These are phyloP conservation scores for Isoetes engelmannii DNA, from an alignment of 83 land plant genomes.

Conservation along the genomic window DNA sequence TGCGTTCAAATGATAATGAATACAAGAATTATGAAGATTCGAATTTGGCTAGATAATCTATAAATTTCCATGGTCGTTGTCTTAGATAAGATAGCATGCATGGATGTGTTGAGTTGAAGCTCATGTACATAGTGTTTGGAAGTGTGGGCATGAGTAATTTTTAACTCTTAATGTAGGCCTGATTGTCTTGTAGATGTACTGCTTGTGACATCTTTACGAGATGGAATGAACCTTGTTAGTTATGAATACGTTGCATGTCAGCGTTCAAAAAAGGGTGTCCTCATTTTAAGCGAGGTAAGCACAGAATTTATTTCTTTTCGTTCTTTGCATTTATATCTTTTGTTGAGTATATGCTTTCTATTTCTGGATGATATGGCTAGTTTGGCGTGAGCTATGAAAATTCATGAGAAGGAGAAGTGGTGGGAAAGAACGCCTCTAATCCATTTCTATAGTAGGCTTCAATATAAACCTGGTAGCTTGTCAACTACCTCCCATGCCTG, in stretches of 20 bases:
- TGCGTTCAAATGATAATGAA: not conserved
- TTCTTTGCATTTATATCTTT: not conserved
- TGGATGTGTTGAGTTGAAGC: no score
- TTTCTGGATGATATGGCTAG: no score
- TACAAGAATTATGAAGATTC: not conserved
- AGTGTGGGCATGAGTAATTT: not conserved
- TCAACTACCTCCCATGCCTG: no score
- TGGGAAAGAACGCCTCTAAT: no score
- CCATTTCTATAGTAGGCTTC: no score
- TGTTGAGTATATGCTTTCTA: not conserved
- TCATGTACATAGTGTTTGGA: no score
- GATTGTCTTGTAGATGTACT: not conserved
- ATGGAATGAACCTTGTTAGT: conserved; percentile 10
- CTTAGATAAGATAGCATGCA: no score
- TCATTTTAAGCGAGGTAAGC: conserved; percentile 8
- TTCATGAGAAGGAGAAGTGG: no score
- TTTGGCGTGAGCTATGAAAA: no score
- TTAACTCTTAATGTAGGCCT: not conserved
- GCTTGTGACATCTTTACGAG: conserved; percentile 5
- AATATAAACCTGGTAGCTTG: no score
- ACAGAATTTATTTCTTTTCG: not conserved
- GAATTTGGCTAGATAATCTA: no score
- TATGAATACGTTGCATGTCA: conserved; percentile 10
- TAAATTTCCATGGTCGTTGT: no score
- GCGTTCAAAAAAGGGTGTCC: not conserved